A percentile compares a stretch with the other conserved stretches of the same genome.
These are phyloP conservation scores for Gossypium gossypioides DNA, from an alignment of 441 rosid genomes.

Conservation along the genomic window DNA sequence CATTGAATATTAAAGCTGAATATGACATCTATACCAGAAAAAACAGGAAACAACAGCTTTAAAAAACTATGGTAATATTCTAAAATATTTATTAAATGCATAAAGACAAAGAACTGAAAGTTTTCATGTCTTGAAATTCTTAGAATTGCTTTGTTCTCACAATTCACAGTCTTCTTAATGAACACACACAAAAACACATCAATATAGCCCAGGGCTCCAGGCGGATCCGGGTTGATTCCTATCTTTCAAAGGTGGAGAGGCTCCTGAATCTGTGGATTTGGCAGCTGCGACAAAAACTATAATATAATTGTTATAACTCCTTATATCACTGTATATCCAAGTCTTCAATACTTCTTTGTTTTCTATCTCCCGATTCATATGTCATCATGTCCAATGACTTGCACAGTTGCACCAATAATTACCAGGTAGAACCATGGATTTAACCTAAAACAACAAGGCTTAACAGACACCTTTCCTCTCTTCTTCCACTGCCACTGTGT, in stretches of 20 bases:
- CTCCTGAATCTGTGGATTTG: too few relatives aligned
- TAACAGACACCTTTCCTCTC: not conserved
- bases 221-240: too few relatives aligned
- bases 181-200: not conserved
- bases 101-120: not conserved
- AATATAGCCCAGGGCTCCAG: not conserved
- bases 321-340: not conserved
- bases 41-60: not conserved
- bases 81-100: not conserved
- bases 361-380: not conserved
- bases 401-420: not conserved
- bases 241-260: too few relatives aligned
- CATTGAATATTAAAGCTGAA: slow-evolving; percentile 11
- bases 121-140: not conserved
- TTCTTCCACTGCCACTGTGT: not conserved
- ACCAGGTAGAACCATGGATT: not conserved
- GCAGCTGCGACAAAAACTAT: too few relatives aligned
- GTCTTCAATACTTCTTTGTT: not conserved
- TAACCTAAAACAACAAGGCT: not conserved
- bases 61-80: not conserved
- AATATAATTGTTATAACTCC: too few relatives aligned
- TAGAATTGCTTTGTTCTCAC: not conserved
- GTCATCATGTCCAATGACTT: not conserved
- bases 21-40: slow-evolving; percentile 7
- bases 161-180: not conserved